Evolutionary conservation across 2,329 filamentous ascomycete species (phyloP).

Genomic region (Scleromitrula shiraiana): DNA sequence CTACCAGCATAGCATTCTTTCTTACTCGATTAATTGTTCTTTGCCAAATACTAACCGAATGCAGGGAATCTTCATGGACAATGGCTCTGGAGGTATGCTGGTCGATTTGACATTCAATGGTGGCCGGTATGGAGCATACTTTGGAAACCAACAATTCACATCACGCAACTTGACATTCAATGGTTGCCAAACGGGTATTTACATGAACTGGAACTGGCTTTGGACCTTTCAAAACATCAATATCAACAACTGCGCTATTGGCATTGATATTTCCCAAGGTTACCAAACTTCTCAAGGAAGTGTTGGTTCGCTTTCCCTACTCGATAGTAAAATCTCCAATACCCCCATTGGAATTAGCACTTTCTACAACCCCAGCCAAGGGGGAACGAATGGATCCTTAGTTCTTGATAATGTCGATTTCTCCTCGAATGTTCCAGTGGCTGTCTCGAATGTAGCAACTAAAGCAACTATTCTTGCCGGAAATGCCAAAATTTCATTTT

Average conservation of each 20-base stretch:
- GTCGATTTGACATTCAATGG: conserved; percentile 77
- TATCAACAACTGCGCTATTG: conserved; percentile 68
- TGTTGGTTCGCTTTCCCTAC: conserved; percentile 76
- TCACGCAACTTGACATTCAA: conserved; percentile 77
- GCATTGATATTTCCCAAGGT: conserved; percentile 69
- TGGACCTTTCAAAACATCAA: conserved; percentile 72
- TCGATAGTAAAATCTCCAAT: conserved; percentile 73
- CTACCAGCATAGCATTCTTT: neutral
- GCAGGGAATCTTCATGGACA: conserved; percentile 72
- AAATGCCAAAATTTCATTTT: conserved; percentile 60
- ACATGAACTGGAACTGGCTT: conserved; percentile 88
- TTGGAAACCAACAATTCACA: conserved; percentile 84
- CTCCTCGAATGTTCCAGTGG: conserved; percentile 52
- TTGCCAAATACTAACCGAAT: neutral
- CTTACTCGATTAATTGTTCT: too few species aligned
- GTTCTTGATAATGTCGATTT: conserved; percentile 90
- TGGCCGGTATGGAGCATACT: conserved; percentile 67
- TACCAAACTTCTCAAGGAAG: conserved; percentile 55
- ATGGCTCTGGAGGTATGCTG: conserved; percentile 79
- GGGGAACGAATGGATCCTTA: conserved; percentile 69
- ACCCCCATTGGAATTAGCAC: conserved; percentile 72
- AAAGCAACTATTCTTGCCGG: conserved; percentile 57
- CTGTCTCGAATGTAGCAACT: conserved; percentile 53
- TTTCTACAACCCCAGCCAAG: conserved; percentile 55
- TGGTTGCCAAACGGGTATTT: conserved; percentile 72